Evolutionary conservation across 768 basidiomycete species (phyloP).

Genomic region (Flagelloscypha sp.): DNA sequence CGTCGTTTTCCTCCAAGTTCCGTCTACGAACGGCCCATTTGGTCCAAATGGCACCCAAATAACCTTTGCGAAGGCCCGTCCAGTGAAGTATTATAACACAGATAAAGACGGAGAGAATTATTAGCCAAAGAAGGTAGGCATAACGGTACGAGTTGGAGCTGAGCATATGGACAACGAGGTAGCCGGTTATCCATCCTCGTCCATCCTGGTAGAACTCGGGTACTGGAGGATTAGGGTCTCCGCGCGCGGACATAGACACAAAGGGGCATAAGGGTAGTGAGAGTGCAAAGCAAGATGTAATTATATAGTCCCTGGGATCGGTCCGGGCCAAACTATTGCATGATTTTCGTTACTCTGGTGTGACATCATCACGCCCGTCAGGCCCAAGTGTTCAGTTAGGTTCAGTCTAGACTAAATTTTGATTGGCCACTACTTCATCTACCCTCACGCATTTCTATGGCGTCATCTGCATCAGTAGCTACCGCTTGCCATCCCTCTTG

Average conservation of each 20-base stretch:
- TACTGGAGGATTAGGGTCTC: constrained; percentile 34
- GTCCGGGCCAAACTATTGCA: too few relatives aligned
- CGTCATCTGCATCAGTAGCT: constrained; percentile 63
- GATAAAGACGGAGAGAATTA: constrained; percentile 34
- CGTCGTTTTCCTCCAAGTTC: constrained; percentile 50
- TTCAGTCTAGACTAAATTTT: neutral
- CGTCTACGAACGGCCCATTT: constrained; percentile 50
- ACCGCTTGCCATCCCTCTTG: constrained; percentile 73
- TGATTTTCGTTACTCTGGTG: too few relatives aligned
- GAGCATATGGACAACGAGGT: constrained; percentile 48
- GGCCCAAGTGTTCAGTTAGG: neutral
- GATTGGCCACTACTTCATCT: constrained; percentile 13
- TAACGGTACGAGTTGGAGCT: constrained; percentile 45
- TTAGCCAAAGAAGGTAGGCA: constrained; percentile 53
- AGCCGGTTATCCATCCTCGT: constrained; percentile 47
- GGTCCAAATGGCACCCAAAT: constrained; percentile 44
- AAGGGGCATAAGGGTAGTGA: too few relatives aligned
- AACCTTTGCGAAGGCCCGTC: constrained; percentile 33
- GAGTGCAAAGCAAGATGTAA: neutral
- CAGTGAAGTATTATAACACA: constrained; percentile 33
- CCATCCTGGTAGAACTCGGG: constrained; percentile 37
- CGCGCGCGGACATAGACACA: too few relatives aligned
- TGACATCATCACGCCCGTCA: too few relatives aligned
- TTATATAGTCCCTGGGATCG: too few relatives aligned
- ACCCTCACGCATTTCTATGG: constrained; percentile 55